Evolutionary conservation across 2,329 filamentous ascomycete genomes (phyloP), one percentile per base, ranked within the genome.

Genomic region (Trichoderma pleuroti): DNA sequence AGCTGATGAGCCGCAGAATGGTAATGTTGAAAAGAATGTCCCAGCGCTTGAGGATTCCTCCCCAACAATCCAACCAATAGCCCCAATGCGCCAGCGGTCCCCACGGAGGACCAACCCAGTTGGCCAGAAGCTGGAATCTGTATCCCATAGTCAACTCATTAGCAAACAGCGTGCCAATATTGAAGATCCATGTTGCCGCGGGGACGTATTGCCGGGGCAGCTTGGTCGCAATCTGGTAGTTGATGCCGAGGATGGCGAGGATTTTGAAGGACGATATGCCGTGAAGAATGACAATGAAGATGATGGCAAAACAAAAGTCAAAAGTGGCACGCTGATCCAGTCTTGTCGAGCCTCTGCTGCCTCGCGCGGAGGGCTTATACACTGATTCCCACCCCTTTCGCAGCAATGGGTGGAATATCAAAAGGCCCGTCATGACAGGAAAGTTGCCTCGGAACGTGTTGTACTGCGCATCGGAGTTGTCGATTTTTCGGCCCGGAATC

Each of bases 21-120:
- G 95, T 98, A 72, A 99, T 89, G 77, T 99, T 99, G 86, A 99
- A 99, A 6, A 98, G 86, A n/a, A 99, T 90, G 79, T 98, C 93
- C 96, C 96, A 99, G 71, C 95, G 88, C 0, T 91, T 86, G 78
- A 97, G 90, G n/a, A 99, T 83, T 0, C 96, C 96, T 9, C 93
- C 90, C 74, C 91, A 91, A 66, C 86, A 85, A 81, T 99, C 96
- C 18, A 98, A 83, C 84, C 88, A 92, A 56, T 84, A 83, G 9
- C 90, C 94, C 84, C 91, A 91, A 24, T 85, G 83, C 39, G 87
- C 83, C 49, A 90, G 77, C 2, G 79, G 71, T 9, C 84, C 82
- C 21, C 83, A 82, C 11, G 78, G 77, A 12, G 82, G 78, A 1
- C 81, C 78, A 24, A 92, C 78, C 60, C 86, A 79, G 56, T 81